A percentile compares a stretch with the other conserved stretches of the same genome.
Evolutionary conservation across 78 protist species (phyloP).

Genomic region (Speleostelium caveatum): DNA sequence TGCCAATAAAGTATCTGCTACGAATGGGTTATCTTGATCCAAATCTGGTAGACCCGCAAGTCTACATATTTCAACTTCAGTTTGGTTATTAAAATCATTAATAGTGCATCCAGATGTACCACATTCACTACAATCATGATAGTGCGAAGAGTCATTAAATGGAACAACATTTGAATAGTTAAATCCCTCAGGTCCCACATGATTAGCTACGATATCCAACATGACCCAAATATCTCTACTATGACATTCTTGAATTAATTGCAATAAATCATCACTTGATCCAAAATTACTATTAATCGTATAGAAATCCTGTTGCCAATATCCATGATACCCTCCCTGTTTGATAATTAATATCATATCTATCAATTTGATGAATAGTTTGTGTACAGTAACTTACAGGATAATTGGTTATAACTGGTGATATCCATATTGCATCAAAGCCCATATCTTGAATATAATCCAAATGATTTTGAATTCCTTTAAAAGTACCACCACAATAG

Average conservation of each 20-base stretch:
- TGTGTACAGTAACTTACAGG: conserved; percentile 65
- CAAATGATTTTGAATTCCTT: conserved; percentile 80
- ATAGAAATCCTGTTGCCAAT: conserved; percentile 80
- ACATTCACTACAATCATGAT: conserved; percentile 83
- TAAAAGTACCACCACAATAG: conserved; percentile 96
- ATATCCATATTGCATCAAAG: conserved; percentile 96
- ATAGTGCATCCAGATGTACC: conserved; percentile 80
- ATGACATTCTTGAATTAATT: conserved; percentile 77
- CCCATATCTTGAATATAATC: conserved; percentile 95
- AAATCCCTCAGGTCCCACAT: conserved; percentile 78
- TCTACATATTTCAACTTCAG: conserved; percentile 84
- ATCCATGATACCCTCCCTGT: conserved; percentile 92
- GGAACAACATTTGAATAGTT: conserved; percentile 74
- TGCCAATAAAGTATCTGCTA: conserved; percentile 34
- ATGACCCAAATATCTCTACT: conserved; percentile 79
- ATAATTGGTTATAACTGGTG: conserved; percentile 87
- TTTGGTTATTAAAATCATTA: conserved; percentile 79
- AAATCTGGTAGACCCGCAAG: conserved; percentile 91
- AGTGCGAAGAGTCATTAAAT: conserved; percentile 80
- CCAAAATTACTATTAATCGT: conserved; percentile 86
- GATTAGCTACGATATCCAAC: conserved; percentile 82
- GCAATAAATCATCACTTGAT: conserved; percentile 72
- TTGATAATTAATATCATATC: background rate
- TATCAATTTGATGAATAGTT: background rate
- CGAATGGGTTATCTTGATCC: conserved; percentile 89